Percentiles rank a stretch among this genome's conserved stretches.
These are phyloP conservation scores for Prototheca stagnorum DNA, from an alignment of 163 green algal species.

Conservation along the genomic window DNA sequence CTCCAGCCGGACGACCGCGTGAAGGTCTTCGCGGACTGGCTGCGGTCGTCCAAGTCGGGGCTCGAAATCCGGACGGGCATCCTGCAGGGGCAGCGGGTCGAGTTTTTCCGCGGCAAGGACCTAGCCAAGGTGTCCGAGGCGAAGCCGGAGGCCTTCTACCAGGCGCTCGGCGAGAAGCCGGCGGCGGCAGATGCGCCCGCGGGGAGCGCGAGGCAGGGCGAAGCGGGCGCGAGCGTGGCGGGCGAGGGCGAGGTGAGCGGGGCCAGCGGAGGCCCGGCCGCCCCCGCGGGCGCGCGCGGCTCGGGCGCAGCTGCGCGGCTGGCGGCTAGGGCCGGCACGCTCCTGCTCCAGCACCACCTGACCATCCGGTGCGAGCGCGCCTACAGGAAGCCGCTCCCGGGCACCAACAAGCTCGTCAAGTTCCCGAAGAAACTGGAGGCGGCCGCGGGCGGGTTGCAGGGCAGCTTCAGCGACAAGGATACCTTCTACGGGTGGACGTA, in stretches of 20 bases:
- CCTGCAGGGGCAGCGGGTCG: slow-evolving; percentile 32
- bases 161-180: too few relatives aligned
- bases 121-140: slow-evolving; percentile 39
- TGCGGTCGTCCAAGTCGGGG: slow-evolving; percentile 34
- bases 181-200: too few relatives aligned
- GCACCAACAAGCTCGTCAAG: slow-evolving; percentile 64
- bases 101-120: slow-evolving; percentile 77
- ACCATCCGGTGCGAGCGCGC: slow-evolving; percentile 49
- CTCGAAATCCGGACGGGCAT: slow-evolving; percentile 25
- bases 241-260: too few relatives aligned
- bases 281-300: too few relatives aligned
- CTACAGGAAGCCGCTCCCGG: slow-evolving; percentile 75
- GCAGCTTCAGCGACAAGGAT: slow-evolving; percentile 32
- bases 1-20: slow-evolving; percentile 7
- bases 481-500: slow-evolving; percentile 65
- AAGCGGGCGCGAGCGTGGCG: too few relatives aligned
- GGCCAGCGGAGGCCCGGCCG: too few relatives aligned
- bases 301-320: too few relatives aligned
- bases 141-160: slow-evolving; percentile 4
- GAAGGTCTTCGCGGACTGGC: slow-evolving; percentile 9
- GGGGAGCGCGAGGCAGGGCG: too few relatives aligned
- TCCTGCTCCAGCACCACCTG: slow-evolving; percentile 38
- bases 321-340: too few relatives aligned
- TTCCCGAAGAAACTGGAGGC: slow-evolving; percentile 60
- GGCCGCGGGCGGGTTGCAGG: slow-evolving; percentile 12